These are phyloP conservation scores for Aspergillus ustus DNA, from an alignment of 2,329 filamentous ascomycete species.

Conservation along the genomic window DNA sequence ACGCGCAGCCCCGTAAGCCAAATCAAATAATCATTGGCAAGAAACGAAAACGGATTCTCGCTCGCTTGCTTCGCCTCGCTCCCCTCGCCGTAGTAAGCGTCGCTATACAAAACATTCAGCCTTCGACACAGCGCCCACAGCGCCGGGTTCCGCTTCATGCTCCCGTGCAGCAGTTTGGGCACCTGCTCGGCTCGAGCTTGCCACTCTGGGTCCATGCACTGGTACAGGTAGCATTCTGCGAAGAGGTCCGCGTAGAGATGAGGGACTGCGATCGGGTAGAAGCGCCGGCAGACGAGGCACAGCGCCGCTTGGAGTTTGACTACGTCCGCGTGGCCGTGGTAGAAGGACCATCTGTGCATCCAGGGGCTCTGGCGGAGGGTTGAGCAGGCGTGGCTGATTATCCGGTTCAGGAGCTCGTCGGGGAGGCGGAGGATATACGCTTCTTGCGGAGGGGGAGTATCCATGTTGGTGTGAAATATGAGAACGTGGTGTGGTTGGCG, in stretches of 20 bases:
- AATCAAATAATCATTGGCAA: neutral
- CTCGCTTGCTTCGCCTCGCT: too few species aligned
- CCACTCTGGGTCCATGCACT: too few species aligned
- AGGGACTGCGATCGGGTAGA: constrained; percentile 1
- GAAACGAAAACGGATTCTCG: neutral
- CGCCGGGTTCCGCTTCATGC: neutral
- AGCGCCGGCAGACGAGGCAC: neutral
- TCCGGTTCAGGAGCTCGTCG: too few species aligned
- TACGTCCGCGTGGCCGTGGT: too few species aligned
- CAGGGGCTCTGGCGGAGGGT: too few species aligned
- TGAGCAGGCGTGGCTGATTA: too few species aligned
- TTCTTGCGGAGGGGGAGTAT: too few species aligned
- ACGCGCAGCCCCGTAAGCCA: neutral
- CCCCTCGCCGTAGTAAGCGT: neutral
- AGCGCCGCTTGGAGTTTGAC: neutral
- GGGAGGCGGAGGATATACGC: too few species aligned
- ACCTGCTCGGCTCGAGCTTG: too few species aligned
- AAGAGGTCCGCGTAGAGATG: constrained; percentile 3
- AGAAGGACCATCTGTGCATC: too few species aligned
- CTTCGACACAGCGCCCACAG: constrained; percentile 3
- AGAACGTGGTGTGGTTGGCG: too few species aligned
- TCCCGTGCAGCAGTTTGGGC: neutral
- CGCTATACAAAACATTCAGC: neutral
- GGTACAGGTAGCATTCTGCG: neutral
- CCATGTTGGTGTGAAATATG: too few species aligned